Conservation (phyloP, 192 early-diverging fungal species). For the Linnemannia schmuckeri region DNA sequence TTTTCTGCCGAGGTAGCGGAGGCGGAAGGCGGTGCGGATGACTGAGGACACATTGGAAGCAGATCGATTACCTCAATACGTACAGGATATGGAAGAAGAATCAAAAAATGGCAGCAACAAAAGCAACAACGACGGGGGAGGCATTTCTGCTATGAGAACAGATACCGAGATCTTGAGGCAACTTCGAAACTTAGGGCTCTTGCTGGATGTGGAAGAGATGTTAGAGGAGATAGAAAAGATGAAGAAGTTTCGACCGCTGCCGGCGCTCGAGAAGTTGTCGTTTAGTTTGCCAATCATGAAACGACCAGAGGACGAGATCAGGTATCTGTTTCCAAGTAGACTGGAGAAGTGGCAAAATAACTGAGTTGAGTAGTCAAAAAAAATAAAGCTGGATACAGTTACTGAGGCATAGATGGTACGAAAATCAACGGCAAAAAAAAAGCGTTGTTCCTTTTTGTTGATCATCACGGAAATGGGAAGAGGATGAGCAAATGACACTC, state of each 20-base stretch:
- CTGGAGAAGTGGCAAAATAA: background rate
- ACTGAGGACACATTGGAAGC: background rate
- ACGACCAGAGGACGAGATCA: background rate
- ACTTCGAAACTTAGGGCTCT: background rate
- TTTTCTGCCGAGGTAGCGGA: background rate
- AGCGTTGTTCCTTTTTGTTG: no score
- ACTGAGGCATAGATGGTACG: no score
- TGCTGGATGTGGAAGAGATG: background rate
- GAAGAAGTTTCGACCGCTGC: background rate
- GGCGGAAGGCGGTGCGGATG: background rate
- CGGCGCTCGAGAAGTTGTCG: background rate
- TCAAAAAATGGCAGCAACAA: no score
- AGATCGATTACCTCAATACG: background rate
- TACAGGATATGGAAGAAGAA: no score
- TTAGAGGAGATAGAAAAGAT: background rate
- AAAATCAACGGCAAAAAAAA: no score
- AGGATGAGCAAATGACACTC: no score
- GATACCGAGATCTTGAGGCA: no score
- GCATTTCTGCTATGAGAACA: no score
- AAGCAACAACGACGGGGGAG: no score
- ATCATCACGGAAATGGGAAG: no score
- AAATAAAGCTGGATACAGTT: no score
- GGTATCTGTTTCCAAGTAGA: background rate
- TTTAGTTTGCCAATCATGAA: background rate
- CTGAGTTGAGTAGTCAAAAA: no score